Evolutionary conservation across 1,139 yeast genomes (phyloP).

Genomic region (Hanseniaspora uvarum): DNA sequence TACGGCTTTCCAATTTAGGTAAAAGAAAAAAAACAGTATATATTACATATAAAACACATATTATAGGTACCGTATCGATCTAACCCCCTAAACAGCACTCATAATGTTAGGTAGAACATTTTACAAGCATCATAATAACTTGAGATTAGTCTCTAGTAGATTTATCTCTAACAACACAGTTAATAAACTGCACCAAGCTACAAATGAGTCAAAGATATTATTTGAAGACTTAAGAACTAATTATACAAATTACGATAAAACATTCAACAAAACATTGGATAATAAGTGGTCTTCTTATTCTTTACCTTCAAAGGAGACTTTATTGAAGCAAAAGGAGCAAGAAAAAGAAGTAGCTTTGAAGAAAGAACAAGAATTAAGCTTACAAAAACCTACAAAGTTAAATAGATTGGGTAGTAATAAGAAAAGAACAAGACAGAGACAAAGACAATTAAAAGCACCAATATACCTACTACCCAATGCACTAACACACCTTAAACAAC

Average conservation of each 20-base stretch:
- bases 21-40: background rate
- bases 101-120: background rate
- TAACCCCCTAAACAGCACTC: no score
- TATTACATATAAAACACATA: no score
- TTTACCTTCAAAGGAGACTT: constrained; percentile 25
- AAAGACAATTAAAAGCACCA: constrained; percentile 48
- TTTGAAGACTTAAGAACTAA: constrained; percentile 14
- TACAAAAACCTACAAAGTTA: constrained; percentile 18
- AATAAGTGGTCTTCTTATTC: constrained; percentile 27
- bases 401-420: constrained; percentile 33
- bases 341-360: constrained; percentile 1
- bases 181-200: background rate
- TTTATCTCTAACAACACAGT: background rate
- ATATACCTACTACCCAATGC: constrained; percentile 72
- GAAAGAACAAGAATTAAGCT: constrained; percentile 8
- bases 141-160: background rate
- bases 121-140: background rate
- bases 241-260: constrained; percentile 1
- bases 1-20: background rate
- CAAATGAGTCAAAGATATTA: background rate
- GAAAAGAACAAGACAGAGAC: constrained; percentile 64
- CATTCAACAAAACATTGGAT: background rate
- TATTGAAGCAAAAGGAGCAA: constrained; percentile 3
- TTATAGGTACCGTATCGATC: no score
- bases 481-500: constrained; percentile 51